Percentiles rank a stretch among this genome's conserved stretches.
These are phyloP conservation scores for Myxozyma neotropica DNA, from an alignment of 805 yeast species.

Conservation along the genomic window DNA sequence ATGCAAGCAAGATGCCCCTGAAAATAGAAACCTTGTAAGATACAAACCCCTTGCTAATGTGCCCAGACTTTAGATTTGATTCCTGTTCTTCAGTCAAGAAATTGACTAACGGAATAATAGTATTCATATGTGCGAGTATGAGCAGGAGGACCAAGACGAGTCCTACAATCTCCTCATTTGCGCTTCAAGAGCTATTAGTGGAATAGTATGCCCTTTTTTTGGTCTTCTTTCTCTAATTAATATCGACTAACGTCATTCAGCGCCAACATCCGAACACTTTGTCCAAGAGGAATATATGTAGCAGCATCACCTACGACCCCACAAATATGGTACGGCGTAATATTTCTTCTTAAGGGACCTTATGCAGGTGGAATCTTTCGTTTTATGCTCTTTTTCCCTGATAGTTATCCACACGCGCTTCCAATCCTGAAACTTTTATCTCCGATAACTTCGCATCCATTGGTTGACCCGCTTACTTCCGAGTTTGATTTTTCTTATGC, in stretches of 20 bases:
- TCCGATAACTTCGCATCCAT: slow-evolving; percentile 21
- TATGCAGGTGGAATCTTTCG: slow-evolving; percentile 32
- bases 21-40: neutral
- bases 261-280: slow-evolving; percentile 22
- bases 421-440: slow-evolving; percentile 25
- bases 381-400: slow-evolving; percentile 30
- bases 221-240: no score
- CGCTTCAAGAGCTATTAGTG: slow-evolving; percentile 16
- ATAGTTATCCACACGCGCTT: slow-evolving; percentile 22
- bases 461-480: slow-evolving; percentile 21
- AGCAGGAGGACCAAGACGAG: neutral
- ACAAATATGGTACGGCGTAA: slow-evolving; percentile 33
- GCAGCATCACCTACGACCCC: slow-evolving; percentile 30
- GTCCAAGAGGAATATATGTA: slow-evolving; percentile 30
- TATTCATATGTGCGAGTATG: no score
- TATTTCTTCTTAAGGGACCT: slow-evolving; percentile 29
- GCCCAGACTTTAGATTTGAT: no score
- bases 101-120: no score
- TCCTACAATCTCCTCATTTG: slow-evolving; percentile 11
- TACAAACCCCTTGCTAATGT: neutral
- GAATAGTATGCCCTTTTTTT: slow-evolving; percentile 4
- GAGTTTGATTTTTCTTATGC: slow-evolving; percentile 24
- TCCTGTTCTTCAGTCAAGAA: no score
- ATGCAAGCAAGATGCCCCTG: no score
- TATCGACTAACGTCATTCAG: slow-evolving; percentile 3